A percentile compares a stretch with the other conserved stretches of the same genome.
These are phyloP conservation scores for Citrus sinensis DNA, from an alignment of 345 rosid genomes.

Conservation along the genomic window DVS_A1.0 CM039162.1:8463001-8463500, in stretches of 20 bases:
- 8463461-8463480: not conserved
- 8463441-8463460: not conserved
- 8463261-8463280: not conserved
- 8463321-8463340: not conserved
- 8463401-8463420: not conserved
- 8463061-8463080: not conserved
- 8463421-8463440: not conserved
- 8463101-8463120: not conserved
- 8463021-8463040: not conserved
- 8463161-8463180: not conserved
- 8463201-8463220: not conserved
- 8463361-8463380: not conserved
- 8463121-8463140: not conserved
- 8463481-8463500: not conserved
- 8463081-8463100: not conserved
- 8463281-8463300: not conserved
- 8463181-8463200: not conserved
- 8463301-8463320: not conserved
- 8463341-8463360: not conserved
- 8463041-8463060: not conserved
- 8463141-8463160: not conserved
- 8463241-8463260: not conserved
- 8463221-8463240: not conserved
- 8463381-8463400: not conserved
- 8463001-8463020: not conserved